phyloP scores from a whole-genome alignment of 768 basidiomycete genomes.

The Mycena amicta region DNA sequence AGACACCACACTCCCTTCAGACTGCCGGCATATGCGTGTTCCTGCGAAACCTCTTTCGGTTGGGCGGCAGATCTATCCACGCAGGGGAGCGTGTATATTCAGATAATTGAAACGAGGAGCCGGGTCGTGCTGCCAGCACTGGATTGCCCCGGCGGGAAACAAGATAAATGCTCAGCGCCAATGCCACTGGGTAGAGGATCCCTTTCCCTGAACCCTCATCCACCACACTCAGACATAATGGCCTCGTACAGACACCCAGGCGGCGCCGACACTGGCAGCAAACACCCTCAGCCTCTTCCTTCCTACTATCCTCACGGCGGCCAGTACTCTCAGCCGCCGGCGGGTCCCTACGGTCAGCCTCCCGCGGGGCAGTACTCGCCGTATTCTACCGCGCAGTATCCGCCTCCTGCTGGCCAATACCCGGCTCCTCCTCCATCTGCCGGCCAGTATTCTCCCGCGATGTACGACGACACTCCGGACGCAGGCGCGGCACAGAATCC shows the following conservation, averaged over 20 bases:
- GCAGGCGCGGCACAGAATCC: too few relatives aligned
- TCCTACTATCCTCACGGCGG: background rate
- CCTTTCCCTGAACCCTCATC: background rate
- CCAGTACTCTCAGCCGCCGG: background rate
- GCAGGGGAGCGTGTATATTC: background rate
- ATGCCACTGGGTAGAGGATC: too few relatives aligned
- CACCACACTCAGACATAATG: background rate
- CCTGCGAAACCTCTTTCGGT: background rate
- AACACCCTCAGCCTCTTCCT: background rate
- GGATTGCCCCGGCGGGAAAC: background rate
- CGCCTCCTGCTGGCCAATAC: conserved; percentile 1
- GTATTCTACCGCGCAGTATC: background rate
- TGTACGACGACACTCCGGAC: too few relatives aligned
- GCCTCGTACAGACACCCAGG: background rate
- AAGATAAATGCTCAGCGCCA: background rate
- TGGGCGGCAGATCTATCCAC: too few relatives aligned
- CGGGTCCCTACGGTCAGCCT: background rate
- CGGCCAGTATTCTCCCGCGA: too few relatives aligned
- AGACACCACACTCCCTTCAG: background rate
- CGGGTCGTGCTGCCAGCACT: background rate
- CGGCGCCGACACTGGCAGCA: background rate
- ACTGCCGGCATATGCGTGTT: too few relatives aligned
- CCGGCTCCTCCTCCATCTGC: background rate
- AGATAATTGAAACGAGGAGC: background rate
- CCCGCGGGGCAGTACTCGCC: background rate